phyloP scores from a whole-genome alignment of 1,284 basidiomycete species.

The Trametes pubescens region DNA sequence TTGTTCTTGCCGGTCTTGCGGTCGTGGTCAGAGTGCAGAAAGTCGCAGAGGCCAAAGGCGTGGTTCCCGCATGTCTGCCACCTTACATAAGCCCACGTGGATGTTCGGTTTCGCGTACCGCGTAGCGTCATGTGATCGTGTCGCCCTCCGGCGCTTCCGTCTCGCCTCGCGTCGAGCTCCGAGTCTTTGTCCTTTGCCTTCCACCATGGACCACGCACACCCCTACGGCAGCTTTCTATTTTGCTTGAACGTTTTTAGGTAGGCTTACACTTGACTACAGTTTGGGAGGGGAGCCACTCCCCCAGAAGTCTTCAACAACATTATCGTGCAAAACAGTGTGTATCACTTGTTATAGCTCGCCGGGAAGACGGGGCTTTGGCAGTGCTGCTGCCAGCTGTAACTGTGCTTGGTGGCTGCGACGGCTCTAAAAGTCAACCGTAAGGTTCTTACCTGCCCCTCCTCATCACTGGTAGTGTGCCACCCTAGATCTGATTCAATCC shows the following conservation, averaged over 20 bases:
- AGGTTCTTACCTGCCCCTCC: background rate
- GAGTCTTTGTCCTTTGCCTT: too few relatives aligned
- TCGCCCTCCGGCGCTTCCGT: background rate
- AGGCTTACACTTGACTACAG: too few relatives aligned
- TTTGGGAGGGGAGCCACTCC: too few relatives aligned
- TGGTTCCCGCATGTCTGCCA: constrained; percentile 21
- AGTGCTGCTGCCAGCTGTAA: background rate
- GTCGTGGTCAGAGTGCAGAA: constrained; percentile 3
- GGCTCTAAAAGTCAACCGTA: constrained; percentile 1
- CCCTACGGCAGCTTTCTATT: too few relatives aligned
- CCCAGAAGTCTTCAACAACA: too few relatives aligned
- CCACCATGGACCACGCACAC: too few relatives aligned
- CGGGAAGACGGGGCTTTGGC: background rate
- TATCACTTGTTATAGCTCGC: too few relatives aligned
- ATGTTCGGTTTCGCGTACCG: constrained; percentile 35
- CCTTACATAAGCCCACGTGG: constrained; percentile 36
- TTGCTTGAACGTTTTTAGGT: too few relatives aligned
- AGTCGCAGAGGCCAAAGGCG: constrained; percentile 6
- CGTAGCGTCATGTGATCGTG: constrained; percentile 27
- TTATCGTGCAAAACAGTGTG: too few relatives aligned
- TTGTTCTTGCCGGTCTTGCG: constrained; percentile 12
- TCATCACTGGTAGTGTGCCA: too few relatives aligned
- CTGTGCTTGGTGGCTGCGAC: background rate
- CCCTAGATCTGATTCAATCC: background rate
- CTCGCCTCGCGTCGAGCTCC: too few relatives aligned